Percentiles rank a stretch among this genome's conserved stretches.
Evolutionary conservation across 305 asterid genomes (phyloP).

Genomic region (Andrographis paniculata): DNA sequence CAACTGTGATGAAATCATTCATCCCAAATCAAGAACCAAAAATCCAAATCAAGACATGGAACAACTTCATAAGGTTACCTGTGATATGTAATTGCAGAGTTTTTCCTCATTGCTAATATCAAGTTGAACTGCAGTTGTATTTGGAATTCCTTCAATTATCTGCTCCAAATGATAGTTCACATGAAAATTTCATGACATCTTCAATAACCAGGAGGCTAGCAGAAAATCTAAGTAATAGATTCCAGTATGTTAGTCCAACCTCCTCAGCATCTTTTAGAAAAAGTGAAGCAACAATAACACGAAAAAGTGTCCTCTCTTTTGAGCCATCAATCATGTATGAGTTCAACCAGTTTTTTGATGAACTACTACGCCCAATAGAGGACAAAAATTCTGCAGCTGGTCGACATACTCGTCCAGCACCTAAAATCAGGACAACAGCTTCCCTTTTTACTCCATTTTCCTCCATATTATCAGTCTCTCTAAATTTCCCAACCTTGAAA

Average conservation of each 20-base stretch:
- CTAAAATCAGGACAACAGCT: constrained; percentile 62
- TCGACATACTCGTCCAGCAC: constrained; percentile 96
- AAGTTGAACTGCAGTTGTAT: constrained; percentile 78
- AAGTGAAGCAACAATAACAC: constrained; percentile 80
- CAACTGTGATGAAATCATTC: constrained; percentile 15
- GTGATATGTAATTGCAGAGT: constrained; percentile 39
- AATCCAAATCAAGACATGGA: background rate
- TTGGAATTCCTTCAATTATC: constrained; percentile 61
- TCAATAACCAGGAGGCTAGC: background rate
- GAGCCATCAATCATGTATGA: constrained; percentile 31
- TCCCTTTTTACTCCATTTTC: constrained; percentile 34
- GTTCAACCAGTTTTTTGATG: constrained; percentile 39
- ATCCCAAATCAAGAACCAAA: constrained; percentile 7
- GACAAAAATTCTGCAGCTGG: constrained; percentile 89
- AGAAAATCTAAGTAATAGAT: background rate
- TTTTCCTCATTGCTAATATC: constrained; percentile 47
- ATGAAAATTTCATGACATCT: constrained; percentile 1
- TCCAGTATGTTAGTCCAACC: constrained; percentile 35
- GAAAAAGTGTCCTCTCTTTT: constrained; percentile 43
- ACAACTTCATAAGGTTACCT: constrained; percentile 33
- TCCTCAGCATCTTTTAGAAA: constrained; percentile 84
- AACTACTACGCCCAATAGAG: constrained; percentile 38
- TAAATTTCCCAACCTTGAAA: constrained; percentile 48
- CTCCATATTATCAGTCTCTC: constrained; percentile 26
- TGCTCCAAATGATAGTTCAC: constrained; percentile 26